phyloP scores from a whole-genome alignment of 1,284 basidiomycete genomes.

The Inonotus obliquus region DNA sequence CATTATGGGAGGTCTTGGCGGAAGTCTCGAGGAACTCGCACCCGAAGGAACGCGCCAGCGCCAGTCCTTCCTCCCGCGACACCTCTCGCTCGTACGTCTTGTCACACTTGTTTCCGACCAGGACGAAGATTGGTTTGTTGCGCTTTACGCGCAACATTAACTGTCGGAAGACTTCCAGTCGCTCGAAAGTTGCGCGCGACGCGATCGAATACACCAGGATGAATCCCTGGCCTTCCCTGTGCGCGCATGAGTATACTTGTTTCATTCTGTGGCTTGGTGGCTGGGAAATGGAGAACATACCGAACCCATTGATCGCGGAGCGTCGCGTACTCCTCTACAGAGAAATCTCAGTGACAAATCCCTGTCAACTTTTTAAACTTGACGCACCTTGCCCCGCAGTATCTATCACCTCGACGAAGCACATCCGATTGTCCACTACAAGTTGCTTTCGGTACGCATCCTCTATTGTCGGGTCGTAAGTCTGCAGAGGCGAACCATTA shows the following conservation, averaged over 20 bases:
- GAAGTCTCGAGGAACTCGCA: slow-evolving; percentile 97
- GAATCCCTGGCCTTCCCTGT: slow-evolving; percentile 96
- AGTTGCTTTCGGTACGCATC: slow-evolving; percentile 92
- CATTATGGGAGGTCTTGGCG: slow-evolving; percentile 93
- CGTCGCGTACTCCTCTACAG: slow-evolving; percentile 90
- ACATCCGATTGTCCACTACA: slow-evolving; percentile 88
- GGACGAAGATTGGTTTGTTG: slow-evolving; percentile 79
- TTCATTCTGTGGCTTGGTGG: background rate
- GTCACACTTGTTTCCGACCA: slow-evolving; percentile 92
- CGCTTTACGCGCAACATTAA: slow-evolving; percentile 94
- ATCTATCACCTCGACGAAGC: slow-evolving; percentile 90
- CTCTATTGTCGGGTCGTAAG: slow-evolving; percentile 91
- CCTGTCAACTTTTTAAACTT: background rate
- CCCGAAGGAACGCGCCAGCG: slow-evolving; percentile 81
- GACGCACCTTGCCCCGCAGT: slow-evolving; percentile 87
- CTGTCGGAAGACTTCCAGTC: slow-evolving; percentile 91
- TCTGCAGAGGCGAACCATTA: slow-evolving; percentile 39
- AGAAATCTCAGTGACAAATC: slow-evolving; percentile 1
- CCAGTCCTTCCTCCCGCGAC: slow-evolving; percentile 82
- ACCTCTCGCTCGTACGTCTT: slow-evolving; percentile 84
- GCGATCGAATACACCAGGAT: slow-evolving; percentile 98
- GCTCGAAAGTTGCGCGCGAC: slow-evolving; percentile 90
- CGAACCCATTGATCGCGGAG: slow-evolving; percentile 99
- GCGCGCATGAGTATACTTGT: background rate
- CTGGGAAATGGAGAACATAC: slow-evolving; percentile 42